These are phyloP conservation scores for Candida ulmi DNA, from an alignment of 805 yeast genomes.

Conservation along the genomic window DNA sequence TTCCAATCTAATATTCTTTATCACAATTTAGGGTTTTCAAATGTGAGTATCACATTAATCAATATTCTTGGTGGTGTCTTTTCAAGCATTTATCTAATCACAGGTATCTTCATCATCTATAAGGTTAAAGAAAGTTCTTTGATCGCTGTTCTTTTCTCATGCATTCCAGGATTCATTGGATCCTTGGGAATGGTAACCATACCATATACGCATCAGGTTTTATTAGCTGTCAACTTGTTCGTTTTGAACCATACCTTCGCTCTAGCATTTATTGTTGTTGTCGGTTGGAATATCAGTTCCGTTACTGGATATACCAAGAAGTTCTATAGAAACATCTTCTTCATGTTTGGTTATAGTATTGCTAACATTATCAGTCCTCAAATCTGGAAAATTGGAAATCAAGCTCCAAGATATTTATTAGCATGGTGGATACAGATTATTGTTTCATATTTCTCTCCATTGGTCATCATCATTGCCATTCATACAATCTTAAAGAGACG, in stretches of 20 bases:
- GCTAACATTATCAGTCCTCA: slow-evolving; percentile 43
- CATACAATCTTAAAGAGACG: slow-evolving; percentile 32
- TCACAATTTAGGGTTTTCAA: slow-evolving; percentile 28
- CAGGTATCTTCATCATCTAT: slow-evolving; percentile 25
- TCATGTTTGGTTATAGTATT: slow-evolving; percentile 32
- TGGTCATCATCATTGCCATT: slow-evolving; percentile 28
- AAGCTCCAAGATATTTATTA: slow-evolving; percentile 34
- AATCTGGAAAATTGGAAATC: slow-evolving; percentile 31
- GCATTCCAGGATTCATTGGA: slow-evolving; percentile 25
- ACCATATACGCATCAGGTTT: slow-evolving; percentile 31
- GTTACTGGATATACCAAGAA: slow-evolving; percentile 38
- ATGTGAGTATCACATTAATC: slow-evolving; percentile 38
- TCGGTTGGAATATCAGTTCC: slow-evolving; percentile 6
- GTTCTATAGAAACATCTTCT: slow-evolving; percentile 31
- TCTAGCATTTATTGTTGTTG: slow-evolving; percentile 17
- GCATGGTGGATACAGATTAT: slow-evolving; percentile 47
- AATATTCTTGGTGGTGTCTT: slow-evolving; percentile 29
- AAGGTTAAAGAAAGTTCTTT: slow-evolving; percentile 26
- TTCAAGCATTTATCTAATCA: slow-evolving; percentile 21
- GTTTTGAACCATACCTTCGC: slow-evolving; percentile 29
- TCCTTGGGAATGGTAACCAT: slow-evolving; percentile 33
- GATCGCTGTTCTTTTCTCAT: slow-evolving; percentile 8
- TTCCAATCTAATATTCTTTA: slow-evolving; percentile 40
- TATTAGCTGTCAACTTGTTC: slow-evolving; percentile 23
- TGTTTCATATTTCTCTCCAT: slow-evolving; percentile 32